Base-by-base conservation (phyloP, 2,329 filamentous ascomycete genomes). In the Monosporascus sp. region DNA sequence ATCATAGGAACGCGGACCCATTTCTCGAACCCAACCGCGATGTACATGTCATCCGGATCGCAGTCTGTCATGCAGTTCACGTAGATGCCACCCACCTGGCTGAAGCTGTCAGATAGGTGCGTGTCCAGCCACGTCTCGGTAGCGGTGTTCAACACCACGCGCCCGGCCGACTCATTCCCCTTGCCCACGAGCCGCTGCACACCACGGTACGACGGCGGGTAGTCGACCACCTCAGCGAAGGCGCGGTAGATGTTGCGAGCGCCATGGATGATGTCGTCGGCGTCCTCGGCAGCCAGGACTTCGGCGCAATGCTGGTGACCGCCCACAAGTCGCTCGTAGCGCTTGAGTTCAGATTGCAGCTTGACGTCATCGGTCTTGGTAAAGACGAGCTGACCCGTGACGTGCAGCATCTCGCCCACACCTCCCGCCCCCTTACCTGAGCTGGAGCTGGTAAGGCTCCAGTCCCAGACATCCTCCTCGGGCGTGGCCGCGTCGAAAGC, bases 41-140 rank as follows among this genome's bases (percentile, higher is more conserved):
- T 59, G 59, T 58, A 74, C 36, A 73, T 67, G 27, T 68, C 67
- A 0, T 38, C 50, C 0, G 55, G 34, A 1, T 48, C 36, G 5
- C 51, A 38, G 7, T 70, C 62, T 1, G 62, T 63, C 68, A 74
- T 68, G 52, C 56, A 61, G 55, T 74, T 74, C 6, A 68, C 61
- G 48, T 54, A 72, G 2, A 74, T 61, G 3, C 72, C 71, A 17
- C 48, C 69, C 0, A 72, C 63, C 53, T 74, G 72, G 36, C 66
- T 57, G 54, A 72, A 69, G 2, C 47, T 52, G 48, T 74, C 72
- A 9, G 55, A 47, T 20, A 69, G 54, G 7, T 54, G 55, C 1
- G 57, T 34, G 36, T 69, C 61, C 24, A 70, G 51, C 64, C 62
- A 68, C 1, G 55, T 55, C 14, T 62, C 48, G 6, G 36, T 41